A percentile compares a stretch with the other conserved stretches of the same genome.
phyloP scores from a whole-genome alignment of 352 stramenopile genomes.

The Globisporangium paddicum region DNA sequence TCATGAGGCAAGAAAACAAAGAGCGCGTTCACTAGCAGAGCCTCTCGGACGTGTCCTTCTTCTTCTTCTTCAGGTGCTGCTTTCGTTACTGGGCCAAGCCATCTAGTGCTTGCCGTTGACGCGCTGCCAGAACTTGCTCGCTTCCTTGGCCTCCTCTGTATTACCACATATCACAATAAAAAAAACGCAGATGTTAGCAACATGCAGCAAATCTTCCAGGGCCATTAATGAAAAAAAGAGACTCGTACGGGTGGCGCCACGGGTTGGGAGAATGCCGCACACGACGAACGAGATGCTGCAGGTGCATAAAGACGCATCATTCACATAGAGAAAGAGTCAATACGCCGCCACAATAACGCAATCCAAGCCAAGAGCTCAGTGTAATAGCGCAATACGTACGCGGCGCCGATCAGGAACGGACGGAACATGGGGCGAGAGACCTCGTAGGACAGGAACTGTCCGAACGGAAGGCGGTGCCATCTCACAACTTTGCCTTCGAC shows the following conservation, averaged over 20 bases:
- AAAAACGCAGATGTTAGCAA: neutral
- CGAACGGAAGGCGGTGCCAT: conserved; percentile 82
- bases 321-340: neutral
- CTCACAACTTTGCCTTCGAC: conserved; percentile 60
- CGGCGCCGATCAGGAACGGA: conserved; percentile 75
- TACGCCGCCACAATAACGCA: neutral
- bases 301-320: neutral
- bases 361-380: neutral
- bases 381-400: conserved; percentile 28
- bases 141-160: conserved; percentile 77
- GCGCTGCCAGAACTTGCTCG: conserved; percentile 86
- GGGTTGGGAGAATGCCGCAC: conserved; percentile 77
- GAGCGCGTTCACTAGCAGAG: neutral
- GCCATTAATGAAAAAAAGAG: neutral
- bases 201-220: neutral
- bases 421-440: conserved; percentile 76
- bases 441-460: conserved; percentile 75
- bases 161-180: conserved; percentile 1
- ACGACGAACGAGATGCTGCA: conserved; percentile 69
- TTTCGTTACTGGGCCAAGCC: conserved; percentile 4
- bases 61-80: neutral
- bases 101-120: conserved; percentile 83
- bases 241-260: conserved; percentile 54
- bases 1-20: neutral
- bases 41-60: conserved; percentile 1